Evolutionary conservation across 305 asterid species (phyloP).

Genomic region (Solanum hybrid): DNA sequence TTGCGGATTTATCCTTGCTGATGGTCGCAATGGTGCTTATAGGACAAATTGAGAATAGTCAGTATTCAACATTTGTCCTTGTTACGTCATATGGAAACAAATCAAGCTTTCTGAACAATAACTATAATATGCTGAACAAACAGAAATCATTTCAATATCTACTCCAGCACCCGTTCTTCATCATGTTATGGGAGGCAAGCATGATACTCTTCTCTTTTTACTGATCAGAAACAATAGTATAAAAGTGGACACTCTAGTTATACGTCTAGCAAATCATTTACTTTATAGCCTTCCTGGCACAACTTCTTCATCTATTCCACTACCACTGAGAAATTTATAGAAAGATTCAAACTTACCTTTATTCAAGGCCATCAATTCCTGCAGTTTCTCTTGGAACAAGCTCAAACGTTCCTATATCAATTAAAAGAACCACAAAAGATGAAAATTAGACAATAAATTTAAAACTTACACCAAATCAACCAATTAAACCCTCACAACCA

Average conservation of each 20-base stretch:
- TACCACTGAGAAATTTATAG: background rate
- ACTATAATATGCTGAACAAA: background rate
- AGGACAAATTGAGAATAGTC: slow-evolving; percentile 12
- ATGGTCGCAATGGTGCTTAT: slow-evolving; percentile 79
- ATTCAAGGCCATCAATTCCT: slow-evolving; percentile 50
- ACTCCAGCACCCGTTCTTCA: background rate
- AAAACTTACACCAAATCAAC: background rate
- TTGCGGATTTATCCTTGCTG: slow-evolving; percentile 56
- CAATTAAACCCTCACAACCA: background rate
- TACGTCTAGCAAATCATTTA: background rate
- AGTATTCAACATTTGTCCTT: slow-evolving; percentile 3
- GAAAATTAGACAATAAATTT: background rate
- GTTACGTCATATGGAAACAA: background rate
- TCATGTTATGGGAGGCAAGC: background rate
- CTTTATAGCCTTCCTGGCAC: background rate
- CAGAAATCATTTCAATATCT: background rate
- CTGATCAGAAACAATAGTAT: background rate
- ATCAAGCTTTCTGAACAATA: background rate
- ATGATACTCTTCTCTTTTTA: background rate
- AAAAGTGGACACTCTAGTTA: background rate
- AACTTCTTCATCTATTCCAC: background rate
- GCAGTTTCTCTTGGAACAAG: slow-evolving; percentile 70
- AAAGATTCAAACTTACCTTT: slow-evolving; percentile 42
- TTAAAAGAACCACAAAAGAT: background rate
- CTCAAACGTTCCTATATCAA: slow-evolving; percentile 63